Evolutionary conservation across 2,329 filamentous ascomycete species (phyloP), one percentile per base, ranked within the genome.

Genomic region (Bipolaris zeicola): DNA sequence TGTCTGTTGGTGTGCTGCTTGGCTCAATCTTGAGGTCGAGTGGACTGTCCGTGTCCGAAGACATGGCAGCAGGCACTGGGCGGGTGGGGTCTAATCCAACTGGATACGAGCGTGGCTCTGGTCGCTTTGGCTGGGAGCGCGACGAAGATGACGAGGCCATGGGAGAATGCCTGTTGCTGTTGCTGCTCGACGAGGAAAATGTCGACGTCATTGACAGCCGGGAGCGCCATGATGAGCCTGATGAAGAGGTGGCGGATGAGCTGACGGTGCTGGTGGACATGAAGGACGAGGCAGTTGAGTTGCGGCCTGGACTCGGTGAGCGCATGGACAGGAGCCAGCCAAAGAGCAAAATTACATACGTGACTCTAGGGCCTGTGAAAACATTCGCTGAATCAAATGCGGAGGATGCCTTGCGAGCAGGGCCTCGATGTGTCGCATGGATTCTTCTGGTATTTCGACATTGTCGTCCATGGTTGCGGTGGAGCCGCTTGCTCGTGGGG

Each of bases 341-440:
- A 31, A 16, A 16, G 14, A 13, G 6, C 13, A 28, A 26, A 14
- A 37, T 46, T 36, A 72, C 73, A 10, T 68, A 76, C 73, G 69
- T 52, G 71, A 70, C 31, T 75, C 72, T 44, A 74, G 59, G 13
- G 71, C 69, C 60, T 75, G 71, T 34, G 71, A 67, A 49, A 76
- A 76, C 73, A 76, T 76, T 20, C 71, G 57, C 51, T 74, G 71
- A 20, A 76, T 74, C 43, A 71, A 46, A 22, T 75, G 71, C n/a
- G 72, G 73, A 33, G 68, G 71, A 57, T 76, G 72, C 48, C 70
- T 65, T 45, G 65, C 66, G 55, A 76, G 57, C 59, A 76, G 54
- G 18, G 73, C 73, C 61, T 76, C 71, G 41, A 76, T 71, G 58
- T 75, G 73, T 56, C 67, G 71, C 70, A 74, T 71, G 38, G 72